phyloP scores from a whole-genome alignment of 179 eudicot species.

The Actinidia chinensis region DNA sequence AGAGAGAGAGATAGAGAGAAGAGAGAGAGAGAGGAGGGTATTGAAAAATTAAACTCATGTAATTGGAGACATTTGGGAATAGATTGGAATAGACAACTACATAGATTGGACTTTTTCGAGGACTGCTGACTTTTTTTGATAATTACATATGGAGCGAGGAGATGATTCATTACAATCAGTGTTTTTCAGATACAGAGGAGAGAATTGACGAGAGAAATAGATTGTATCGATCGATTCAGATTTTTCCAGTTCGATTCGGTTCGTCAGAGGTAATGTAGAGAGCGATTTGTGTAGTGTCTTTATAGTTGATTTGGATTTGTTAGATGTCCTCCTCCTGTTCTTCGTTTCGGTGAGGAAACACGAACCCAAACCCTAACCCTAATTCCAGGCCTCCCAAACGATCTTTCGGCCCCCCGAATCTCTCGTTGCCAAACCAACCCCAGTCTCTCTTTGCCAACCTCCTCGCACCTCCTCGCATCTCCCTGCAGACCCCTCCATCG shows the following conservation, averaged over 20 bases:
- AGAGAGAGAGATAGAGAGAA: not conserved
- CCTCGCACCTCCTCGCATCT: slow-evolving; percentile 63
- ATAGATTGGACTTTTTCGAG: not conserved
- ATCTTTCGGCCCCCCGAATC: slow-evolving; percentile 47
- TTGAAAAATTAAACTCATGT: not conserved
- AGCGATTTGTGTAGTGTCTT: not conserved
- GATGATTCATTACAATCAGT: not conserved
- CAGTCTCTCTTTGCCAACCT: slow-evolving; percentile 40
- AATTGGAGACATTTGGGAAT: not conserved
- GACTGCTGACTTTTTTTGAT: not conserved
- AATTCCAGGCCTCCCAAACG: slow-evolving; percentile 83
- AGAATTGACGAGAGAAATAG: too few species aligned
- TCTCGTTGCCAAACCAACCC: slow-evolving; percentile 36
- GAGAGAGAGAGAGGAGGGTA: not conserved
- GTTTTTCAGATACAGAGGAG: not conserved
- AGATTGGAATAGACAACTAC: too few species aligned
- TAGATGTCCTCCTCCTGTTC: slow-evolving; percentile 28
- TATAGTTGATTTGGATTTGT: not conserved
- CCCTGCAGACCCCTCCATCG: slow-evolving; percentile 76
- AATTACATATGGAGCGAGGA: not conserved
- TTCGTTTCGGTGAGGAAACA: slow-evolving; percentile 15
- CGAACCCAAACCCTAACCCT: slow-evolving; percentile 44
- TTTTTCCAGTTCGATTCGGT: not conserved
- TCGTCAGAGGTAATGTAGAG: not conserved
- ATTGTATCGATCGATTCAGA: slow-evolving; percentile 1